phyloP scores from a whole-genome alignment of 1,284 basidiomycete species.

The Leccinum solheimii region DNA sequence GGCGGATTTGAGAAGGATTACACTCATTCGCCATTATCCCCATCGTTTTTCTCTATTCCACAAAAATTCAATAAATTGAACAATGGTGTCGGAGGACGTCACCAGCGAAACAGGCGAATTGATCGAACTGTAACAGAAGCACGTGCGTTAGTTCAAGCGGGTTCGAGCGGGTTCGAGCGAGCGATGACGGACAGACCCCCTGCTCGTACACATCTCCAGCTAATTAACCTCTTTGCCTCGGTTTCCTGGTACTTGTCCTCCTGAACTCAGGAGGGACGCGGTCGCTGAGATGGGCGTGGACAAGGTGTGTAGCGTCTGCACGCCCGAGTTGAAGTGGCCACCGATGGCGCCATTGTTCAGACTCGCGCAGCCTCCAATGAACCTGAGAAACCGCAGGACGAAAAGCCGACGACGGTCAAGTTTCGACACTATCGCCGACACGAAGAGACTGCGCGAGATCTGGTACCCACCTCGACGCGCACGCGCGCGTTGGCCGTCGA shows the following conservation, averaged over 20 bases:
- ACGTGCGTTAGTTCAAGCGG: neutral
- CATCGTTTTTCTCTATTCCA: too few species aligned
- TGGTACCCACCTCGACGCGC: conserved; percentile 25
- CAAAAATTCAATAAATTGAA: too few species aligned
- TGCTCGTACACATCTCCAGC: neutral
- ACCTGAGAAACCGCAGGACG: conserved; percentile 35
- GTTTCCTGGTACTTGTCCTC: too few species aligned
- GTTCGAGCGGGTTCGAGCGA: neutral
- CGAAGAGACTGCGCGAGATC: neutral
- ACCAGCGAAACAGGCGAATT: conserved; percentile 12
- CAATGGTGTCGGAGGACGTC: neutral
- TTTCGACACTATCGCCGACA: neutral
- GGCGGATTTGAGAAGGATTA: too few species aligned
- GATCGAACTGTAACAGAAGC: conserved; percentile 17
- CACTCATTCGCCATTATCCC: too few species aligned
- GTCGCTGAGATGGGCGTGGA: conserved; percentile 34
- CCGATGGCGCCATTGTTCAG: conserved; percentile 39
- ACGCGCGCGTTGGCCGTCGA: conserved; percentile 25
- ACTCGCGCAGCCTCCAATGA: conserved; percentile 29
- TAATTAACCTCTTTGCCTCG: too few species aligned
- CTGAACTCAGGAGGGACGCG: conserved; percentile 15
- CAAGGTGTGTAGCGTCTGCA: neutral
- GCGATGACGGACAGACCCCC: neutral
- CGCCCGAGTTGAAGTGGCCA: conserved; percentile 41
- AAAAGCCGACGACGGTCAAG: neutral